phyloP scores from a whole-genome alignment of 306 rosid species.

The Cucurbita moschata region DNA sequence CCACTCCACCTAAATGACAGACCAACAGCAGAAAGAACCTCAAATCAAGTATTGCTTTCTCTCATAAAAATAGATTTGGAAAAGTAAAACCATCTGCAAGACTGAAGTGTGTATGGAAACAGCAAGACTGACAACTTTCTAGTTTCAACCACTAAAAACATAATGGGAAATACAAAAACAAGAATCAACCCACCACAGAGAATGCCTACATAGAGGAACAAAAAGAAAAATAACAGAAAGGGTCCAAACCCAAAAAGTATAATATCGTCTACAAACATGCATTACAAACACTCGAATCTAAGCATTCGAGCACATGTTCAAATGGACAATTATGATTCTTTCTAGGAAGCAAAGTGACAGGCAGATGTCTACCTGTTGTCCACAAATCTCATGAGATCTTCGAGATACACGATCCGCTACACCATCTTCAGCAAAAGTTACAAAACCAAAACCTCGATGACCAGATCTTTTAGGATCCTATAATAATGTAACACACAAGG shows the following conservation, averaged over 20 bases:
- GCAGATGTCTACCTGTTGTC: slow-evolving; percentile 47
- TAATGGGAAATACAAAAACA: neutral
- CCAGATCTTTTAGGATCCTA: slow-evolving; percentile 87
- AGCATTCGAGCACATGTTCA: neutral
- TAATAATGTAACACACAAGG: neutral
- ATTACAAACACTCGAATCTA: neutral
- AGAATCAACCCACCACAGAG: neutral
- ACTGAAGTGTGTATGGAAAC: too few relatives aligned
- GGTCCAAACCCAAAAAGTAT: neutral
- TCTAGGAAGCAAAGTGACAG: neutral
- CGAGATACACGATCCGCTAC: slow-evolving; percentile 89
- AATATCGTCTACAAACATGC: neutral
- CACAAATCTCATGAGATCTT: slow-evolving; percentile 84
- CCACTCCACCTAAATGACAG: too few relatives aligned
- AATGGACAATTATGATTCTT: neutral
- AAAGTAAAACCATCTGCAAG: too few relatives aligned
- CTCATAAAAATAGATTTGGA: too few relatives aligned
- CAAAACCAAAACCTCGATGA: slow-evolving; percentile 95
- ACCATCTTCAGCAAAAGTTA: slow-evolving; percentile 85
- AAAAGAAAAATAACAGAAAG: neutral
- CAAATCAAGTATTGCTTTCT: too few relatives aligned
- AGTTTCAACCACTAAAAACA: too few relatives aligned
- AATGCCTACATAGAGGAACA: neutral
- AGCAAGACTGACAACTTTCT: too few relatives aligned
- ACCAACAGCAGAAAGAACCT: too few relatives aligned